phyloP scores from a whole-genome alignment of 306 rosid species.

The Abrus pulchellus region DNA sequence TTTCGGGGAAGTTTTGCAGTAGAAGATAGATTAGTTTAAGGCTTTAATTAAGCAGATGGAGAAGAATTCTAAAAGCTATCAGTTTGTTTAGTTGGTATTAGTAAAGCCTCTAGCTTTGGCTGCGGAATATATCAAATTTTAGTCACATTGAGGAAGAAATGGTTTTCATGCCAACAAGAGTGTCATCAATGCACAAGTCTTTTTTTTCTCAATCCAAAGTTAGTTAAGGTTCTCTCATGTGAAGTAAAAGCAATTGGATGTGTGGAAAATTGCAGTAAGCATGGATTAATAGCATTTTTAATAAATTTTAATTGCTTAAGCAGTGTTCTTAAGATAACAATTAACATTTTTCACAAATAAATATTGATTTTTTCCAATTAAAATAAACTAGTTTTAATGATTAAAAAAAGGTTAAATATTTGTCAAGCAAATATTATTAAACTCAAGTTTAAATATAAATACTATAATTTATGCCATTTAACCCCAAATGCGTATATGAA shows the following conservation, averaged over 20 bases:
- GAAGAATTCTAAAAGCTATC: conserved; percentile 5
- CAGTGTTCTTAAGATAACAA: no score
- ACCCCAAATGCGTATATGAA: not conserved
- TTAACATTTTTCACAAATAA: no score
- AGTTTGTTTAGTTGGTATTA: conserved; percentile 12
- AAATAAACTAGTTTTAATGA: not conserved
- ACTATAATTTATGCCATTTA: not conserved
- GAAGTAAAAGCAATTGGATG: conserved; percentile 2
- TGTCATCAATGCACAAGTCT: not conserved
- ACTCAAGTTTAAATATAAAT: no score
- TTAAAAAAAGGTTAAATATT: no score
- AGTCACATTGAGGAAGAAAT: not conserved
- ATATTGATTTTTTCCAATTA: not conserved
- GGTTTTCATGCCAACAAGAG: not conserved
- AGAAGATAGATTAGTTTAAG: conserved; percentile 47
- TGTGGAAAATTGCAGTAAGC: no score
- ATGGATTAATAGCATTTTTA: no score
- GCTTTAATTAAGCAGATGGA: not conserved
- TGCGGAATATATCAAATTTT: conserved; percentile 11
- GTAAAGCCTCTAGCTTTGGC: not conserved
- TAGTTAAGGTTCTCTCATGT: not conserved
- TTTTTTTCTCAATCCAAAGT: conserved; percentile 16
- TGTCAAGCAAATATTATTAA: not conserved
- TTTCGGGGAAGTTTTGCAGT: conserved; percentile 49
- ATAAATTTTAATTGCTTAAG: no score